These are phyloP conservation scores for Lentinus brumalis DNA, from an alignment of 768 basidiomycete genomes.

Conservation along the genomic window DNA sequence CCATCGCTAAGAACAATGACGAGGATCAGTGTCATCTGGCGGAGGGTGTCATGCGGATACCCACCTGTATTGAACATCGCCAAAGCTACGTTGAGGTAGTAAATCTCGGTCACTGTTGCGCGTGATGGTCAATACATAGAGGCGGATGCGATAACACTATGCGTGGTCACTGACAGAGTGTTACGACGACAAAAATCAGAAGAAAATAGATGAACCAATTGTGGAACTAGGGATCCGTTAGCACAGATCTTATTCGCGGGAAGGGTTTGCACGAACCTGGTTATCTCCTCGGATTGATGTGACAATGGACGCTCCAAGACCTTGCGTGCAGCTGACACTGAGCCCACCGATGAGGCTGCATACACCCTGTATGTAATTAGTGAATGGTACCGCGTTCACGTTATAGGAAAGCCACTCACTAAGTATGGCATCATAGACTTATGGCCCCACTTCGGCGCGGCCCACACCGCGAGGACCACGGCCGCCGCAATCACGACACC, in stretches of 20 bases:
- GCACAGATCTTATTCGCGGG: not conserved
- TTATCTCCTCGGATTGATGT: constrained; percentile 70
- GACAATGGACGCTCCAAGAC: constrained; percentile 86
- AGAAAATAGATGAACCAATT: constrained; percentile 89
- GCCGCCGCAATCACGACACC: constrained; percentile 60
- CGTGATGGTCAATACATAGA: not conserved
- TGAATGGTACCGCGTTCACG: not conserved
- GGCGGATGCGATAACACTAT: not conserved
- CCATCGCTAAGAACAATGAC: constrained; percentile 50
- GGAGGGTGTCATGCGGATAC: constrained; percentile 19
- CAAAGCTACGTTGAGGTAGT: constrained; percentile 90
- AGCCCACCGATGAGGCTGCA: constrained; percentile 95
- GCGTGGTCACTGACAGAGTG: constrained; percentile 54
- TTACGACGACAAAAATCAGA: constrained; percentile 74
- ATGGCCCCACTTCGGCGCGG: constrained; percentile 84
- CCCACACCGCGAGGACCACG: constrained; percentile 70
- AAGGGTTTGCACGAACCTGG: constrained; percentile 49
- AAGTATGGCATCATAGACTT: constrained; percentile 85
- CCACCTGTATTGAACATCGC: constrained; percentile 86
- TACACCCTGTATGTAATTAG: constrained; percentile 43
- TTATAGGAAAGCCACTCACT: constrained; percentile 9
- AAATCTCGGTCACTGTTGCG: constrained; percentile 75
- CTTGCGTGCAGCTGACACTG: constrained; percentile 88
- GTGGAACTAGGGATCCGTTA: constrained; percentile 61
- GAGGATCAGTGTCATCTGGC: not conserved